Base-by-base conservation (phyloP, 805 yeast species). In the Alloascoidea africana region DNA sequence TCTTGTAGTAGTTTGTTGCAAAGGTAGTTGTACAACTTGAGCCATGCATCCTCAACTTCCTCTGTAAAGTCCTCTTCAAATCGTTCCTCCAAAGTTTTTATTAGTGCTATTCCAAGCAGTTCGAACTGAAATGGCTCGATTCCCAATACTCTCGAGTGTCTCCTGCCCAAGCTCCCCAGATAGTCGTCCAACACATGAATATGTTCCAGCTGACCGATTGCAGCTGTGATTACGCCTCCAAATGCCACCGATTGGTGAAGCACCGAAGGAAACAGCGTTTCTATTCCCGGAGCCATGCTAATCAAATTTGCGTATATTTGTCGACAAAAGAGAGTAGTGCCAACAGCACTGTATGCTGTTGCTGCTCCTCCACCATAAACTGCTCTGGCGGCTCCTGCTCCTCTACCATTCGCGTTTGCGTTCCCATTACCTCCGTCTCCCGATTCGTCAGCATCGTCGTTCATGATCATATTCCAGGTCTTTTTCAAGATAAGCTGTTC, bases 241-340 rank as follows among this genome's bases (percentile, higher is more conserved):
- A 74, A 67, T 14, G 79, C 66, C 17, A 67, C 67, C 1, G 80
- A 77, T 54, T 74, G 81, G 51, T 75, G 79, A 37, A 60, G 59
- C 39, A 74, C 65, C 14, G 70, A 65, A 1, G 81, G 80, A 46
- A 73, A 72, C 45, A 70, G 42, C 34, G 51, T 57, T 39, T 68
- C 76, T 47, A 74, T 59, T 6, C 53, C 53, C 0, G 74, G 67
- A 39, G 61, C 60, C 62, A 62, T 59, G 1, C 60, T 44, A 33
- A 73, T 59, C 38, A 74, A 55, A 45, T 73, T 74, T 41, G 65
- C 60, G 54, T 74, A 74, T 45, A 74, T 60, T 47, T 74, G 80
- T 36, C 66, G 56, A 48, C 77, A 73, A 48, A 74, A 74, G 16
- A 71, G 50, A 23, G 30, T 23, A 23, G 13, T 23, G n/a, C 30